phyloP scores from a whole-genome alignment of 2,329 filamentous ascomycete species.

The Thermoascus crustaceus region DNA sequence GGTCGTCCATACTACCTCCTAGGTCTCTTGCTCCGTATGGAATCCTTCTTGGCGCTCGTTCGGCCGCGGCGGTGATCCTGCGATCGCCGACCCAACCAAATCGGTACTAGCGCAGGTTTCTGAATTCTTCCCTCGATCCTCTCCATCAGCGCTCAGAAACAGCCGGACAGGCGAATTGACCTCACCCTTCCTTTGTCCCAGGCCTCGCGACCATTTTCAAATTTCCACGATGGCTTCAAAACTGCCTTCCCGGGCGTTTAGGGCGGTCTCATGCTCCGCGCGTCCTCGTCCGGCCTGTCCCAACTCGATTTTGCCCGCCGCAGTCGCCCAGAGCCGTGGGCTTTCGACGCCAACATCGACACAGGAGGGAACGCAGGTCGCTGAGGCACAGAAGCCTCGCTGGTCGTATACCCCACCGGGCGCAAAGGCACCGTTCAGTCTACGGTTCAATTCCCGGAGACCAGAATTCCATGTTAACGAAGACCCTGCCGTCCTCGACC shows the following conservation, averaged over 20 bases:
- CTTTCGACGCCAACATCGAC: constrained; percentile 18
- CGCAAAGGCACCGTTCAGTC: constrained; percentile 59
- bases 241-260: constrained; percentile 34
- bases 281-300: constrained; percentile 17
- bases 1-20: no score
- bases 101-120: constrained; percentile 16
- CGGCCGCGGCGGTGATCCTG: not conserved
- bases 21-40: not conserved
- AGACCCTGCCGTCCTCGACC: constrained; percentile 64
- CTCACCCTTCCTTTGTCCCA: constrained; percentile 12
- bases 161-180: constrained; percentile 7
- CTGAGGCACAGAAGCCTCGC: constrained; percentile 44
- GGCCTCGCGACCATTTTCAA: constrained; percentile 10
- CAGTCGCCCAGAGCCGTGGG: constrained; percentile 15
- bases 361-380: constrained; percentile 19
- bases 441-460: constrained; percentile 27
- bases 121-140: constrained; percentile 18
- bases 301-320: constrained; percentile 10
- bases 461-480: constrained; percentile 59
- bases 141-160: constrained; percentile 10
- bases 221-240: constrained; percentile 40
- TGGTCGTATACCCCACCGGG: constrained; percentile 63
- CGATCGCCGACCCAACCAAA: constrained; percentile 9
- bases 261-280: constrained; percentile 24
- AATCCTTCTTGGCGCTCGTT: constrained; percentile 1